Conservation (phyloP, 345 rosid species). For the Trapa incisa region DNA sequence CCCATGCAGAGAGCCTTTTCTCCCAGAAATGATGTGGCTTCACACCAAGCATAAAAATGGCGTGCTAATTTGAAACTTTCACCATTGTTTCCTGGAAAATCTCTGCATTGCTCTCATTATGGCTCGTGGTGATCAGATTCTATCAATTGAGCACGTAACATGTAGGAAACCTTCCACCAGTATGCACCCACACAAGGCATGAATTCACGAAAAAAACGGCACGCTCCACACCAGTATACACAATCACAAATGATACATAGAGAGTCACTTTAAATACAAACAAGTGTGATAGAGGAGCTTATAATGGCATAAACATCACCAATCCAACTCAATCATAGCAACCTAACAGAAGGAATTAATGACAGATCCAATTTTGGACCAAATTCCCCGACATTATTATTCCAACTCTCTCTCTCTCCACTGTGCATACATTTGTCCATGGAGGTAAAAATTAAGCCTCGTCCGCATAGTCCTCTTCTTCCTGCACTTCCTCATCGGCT, state of each 20-base stretch:
- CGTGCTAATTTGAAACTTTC: background rate
- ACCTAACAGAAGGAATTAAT: background rate
- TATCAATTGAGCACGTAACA: background rate
- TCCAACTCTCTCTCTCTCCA: too few species aligned
- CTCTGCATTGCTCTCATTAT: slow-evolving; percentile 53
- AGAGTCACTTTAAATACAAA: background rate
- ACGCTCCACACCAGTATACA: too few species aligned
- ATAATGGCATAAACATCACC: background rate
- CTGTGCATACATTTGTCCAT: too few species aligned
- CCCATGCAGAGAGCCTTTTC: too few species aligned
- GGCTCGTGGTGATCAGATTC: slow-evolving; percentile 41
- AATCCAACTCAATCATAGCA: background rate
- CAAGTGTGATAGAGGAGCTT: background rate
- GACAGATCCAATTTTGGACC: background rate
- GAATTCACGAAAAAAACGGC: too few species aligned
- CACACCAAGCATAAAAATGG: too few species aligned
- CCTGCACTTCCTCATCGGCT: slow-evolving; percentile 28
- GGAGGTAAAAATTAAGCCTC: slow-evolving; percentile 18
- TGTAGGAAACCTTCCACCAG: too few species aligned
- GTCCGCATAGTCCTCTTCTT: slow-evolving; percentile 46
- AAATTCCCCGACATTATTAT: too few species aligned
- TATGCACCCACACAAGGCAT: too few species aligned
- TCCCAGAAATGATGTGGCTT: too few species aligned
- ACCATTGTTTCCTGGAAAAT: slow-evolving; percentile 16
- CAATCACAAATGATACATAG: too few species aligned